A percentile compares a stretch with the other conserved stretches of the same genome.
phyloP scores from a whole-genome alignment of 345 rosid genomes.

The Acer yangbiense region DNA sequence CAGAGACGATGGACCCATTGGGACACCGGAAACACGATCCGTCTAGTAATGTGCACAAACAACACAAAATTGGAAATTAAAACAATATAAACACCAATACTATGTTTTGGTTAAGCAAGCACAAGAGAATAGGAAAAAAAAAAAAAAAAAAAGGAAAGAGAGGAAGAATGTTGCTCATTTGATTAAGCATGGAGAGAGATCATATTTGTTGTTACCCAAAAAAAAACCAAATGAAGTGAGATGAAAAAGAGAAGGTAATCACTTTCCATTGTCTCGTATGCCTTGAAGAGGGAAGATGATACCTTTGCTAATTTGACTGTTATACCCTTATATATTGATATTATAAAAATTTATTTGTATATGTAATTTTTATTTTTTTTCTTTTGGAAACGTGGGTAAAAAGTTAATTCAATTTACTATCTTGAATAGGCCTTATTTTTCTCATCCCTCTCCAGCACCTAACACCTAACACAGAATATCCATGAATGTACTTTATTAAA shows the following conservation, averaged over 20 bases:
- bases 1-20: constrained; percentile 57
- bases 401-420: not conserved
- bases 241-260: not conserved
- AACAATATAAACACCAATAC: not conserved
- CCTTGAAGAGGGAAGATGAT: not conserved
- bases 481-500: not conserved
- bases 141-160: not conserved
- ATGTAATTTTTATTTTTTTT: too few species aligned
- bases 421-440: not conserved
- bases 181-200: not conserved
- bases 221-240: not conserved
- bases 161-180: not conserved
- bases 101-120: not conserved
- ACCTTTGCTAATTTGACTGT: not conserved
- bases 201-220: not conserved
- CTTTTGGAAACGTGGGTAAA: not conserved
- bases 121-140: not conserved
- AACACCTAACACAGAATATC: not conserved
- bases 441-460: not conserved
- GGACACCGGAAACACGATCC: constrained; percentile 52
- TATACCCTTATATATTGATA: not conserved
- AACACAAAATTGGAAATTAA: constrained; percentile 4
- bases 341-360: not conserved
- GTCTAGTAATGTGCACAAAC: constrained; percentile 30
- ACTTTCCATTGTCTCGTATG: not conserved